Conservation (phyloP, 371 early-diverging fungal genomes). For the Batkoa obscura region DNA sequence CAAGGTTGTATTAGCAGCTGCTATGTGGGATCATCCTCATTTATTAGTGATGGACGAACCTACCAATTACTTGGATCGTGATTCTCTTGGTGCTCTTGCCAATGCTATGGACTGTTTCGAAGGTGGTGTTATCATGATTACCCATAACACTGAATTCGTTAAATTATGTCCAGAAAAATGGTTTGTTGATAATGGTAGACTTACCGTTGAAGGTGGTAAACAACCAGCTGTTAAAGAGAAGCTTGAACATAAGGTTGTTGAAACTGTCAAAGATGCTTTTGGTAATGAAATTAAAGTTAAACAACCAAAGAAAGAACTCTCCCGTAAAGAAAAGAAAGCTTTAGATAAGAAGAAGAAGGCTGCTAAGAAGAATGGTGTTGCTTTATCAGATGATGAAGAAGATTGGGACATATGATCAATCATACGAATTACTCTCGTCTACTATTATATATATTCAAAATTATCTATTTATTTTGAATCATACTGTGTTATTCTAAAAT, state of each 20-base stretch:
- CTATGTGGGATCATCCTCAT: conserved; percentile 71
- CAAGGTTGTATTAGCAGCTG: conserved; percentile 69
- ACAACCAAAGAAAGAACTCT: conserved; percentile 9
- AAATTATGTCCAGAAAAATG: conserved; percentile 50
- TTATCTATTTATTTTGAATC: too few species aligned
- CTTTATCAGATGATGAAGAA: conserved; percentile 13
- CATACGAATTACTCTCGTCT: too few species aligned
- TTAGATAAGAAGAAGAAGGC: conserved; percentile 16
- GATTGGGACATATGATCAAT: conserved; percentile 12
- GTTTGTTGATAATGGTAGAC: conserved; percentile 48
- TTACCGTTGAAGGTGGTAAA: conserved; percentile 16
- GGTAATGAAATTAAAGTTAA: conserved; percentile 16
- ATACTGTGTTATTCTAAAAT: too few species aligned
- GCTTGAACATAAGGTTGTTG: conserved; percentile 14
- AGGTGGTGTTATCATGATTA: conserved; percentile 58
- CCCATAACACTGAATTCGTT: conserved; percentile 55
- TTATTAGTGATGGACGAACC: conserved; percentile 81
- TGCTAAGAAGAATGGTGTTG: conserved; percentile 15
- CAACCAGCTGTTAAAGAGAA: conserved; percentile 13
- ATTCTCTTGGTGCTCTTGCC: conserved; percentile 50
- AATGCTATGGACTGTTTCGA: conserved; percentile 42
- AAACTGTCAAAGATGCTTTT: conserved; percentile 15
- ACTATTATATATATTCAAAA: too few species aligned
- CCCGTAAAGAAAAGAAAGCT: conserved; percentile 15
- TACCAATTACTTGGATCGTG: conserved; percentile 66